Percentiles rank a stretch among this genome's conserved stretches.
phyloP scores from a whole-genome alignment of 2,329 filamentous ascomycete genomes.

The Immersiporthe knoxdaviesiana region DNA sequence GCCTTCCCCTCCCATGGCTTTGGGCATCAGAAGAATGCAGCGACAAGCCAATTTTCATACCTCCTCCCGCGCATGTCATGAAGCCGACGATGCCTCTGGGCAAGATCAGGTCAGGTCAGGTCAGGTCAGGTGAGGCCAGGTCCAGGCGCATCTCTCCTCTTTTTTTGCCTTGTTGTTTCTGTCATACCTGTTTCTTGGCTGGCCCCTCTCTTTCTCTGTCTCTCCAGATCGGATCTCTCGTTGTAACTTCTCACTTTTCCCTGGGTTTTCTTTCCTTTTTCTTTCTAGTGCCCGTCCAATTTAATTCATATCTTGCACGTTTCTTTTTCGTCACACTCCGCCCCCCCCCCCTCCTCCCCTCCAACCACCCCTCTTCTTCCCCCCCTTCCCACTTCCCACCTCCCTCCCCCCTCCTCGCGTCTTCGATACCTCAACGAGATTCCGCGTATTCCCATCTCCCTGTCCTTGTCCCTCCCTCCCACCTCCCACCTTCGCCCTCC shows the following conservation, averaged over 20 bases:
- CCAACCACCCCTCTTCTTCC: neutral
- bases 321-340: neutral
- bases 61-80: neutral
- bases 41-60: neutral
- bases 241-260: neutral
- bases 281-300: neutral
- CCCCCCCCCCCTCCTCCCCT: no score
- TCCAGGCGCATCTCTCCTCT: neutral
- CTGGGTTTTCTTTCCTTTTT: neutral
- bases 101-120: neutral
- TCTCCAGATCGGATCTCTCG: neutral
- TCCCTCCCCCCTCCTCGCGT: neutral
- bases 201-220: neutral
- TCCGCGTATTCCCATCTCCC: constrained; percentile 2
- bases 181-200: neutral
- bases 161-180: neutral
- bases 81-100: neutral
- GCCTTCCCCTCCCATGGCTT: neutral
- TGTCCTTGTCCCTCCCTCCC: neutral
- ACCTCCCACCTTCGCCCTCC: neutral
- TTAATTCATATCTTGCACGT: neutral
- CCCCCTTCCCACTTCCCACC: neutral
- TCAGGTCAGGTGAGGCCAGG: neutral
- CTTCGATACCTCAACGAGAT: neutral
- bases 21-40: neutral